Evolutionary conservation across 371 early-diverging fungal species (phyloP), one percentile per base, ranked within the genome.

Genomic region (Syncephalastrum monosporum): DNA sequence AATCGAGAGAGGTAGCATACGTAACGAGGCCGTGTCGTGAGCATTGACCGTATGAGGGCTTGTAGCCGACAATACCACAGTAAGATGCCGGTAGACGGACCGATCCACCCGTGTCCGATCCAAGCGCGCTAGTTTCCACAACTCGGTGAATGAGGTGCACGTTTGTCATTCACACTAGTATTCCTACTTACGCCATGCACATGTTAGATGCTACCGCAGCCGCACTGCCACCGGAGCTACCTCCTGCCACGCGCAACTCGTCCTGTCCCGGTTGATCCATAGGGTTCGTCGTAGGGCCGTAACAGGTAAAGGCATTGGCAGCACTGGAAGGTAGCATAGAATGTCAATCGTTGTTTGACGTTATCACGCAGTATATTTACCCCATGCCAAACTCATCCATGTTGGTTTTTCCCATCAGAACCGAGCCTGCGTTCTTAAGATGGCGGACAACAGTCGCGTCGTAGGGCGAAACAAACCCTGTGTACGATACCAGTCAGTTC

Each of bases 341-440:
- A 44, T 43, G 21, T 51, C 46, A 53, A 23, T 33, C 6, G 8
- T 54, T 7, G 21, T 15, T 25, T 41, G 10, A 50, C 23, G 6
- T 10, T 17, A 23, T 27, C 16, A 5, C 17, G 15, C 19, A 16
- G 15, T 42, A 19, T 47, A 48, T 50, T 55, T 77, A 90, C 77
- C 97, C 97, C 96, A 97, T 96, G n/a, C 95, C 97, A 84, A 96
- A 97, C 67, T 96, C 97, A 67, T 97, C 97, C 93, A 96, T 88
- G 69, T 95, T 96, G 13, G 92, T 85, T 57, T 93, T 93, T n/a
- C 93, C 95, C 7, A 89, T 75, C 8, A 90, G 71, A 6, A 87
- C 64, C 0, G 84, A 91, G 3, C 96, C 96, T 0, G 86, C 80
- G 0, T 79, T 59, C 24, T 69, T 63, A 6, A 96, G 71, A 13